Conservation (phyloP, 1,284 basidiomycete species). For the Hypsizygus ulmarius region DNA sequence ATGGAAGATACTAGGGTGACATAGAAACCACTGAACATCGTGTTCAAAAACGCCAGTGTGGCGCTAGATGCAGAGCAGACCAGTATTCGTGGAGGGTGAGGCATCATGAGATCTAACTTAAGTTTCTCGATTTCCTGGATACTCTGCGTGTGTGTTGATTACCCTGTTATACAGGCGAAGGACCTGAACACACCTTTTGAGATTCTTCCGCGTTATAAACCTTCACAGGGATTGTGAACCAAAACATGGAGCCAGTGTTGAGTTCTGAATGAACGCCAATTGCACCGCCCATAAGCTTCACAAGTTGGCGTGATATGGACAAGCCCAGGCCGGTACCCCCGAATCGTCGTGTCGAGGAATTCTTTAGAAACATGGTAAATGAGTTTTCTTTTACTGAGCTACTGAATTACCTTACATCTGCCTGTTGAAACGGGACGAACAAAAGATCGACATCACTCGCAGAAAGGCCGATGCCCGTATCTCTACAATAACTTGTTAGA, state of each 20-base stretch:
- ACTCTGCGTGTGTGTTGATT: slow-evolving; percentile 26
- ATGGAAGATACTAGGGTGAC: slow-evolving; percentile 43
- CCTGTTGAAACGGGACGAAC: slow-evolving; percentile 72
- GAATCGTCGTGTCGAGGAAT: slow-evolving; percentile 68
- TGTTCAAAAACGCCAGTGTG: slow-evolving; percentile 52
- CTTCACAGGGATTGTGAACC: slow-evolving; percentile 68
- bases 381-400: neutral
- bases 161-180: neutral
- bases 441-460: slow-evolving; percentile 60
- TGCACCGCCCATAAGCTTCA: slow-evolving; percentile 69
- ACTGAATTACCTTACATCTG: slow-evolving; percentile 40
- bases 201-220: slow-evolving; percentile 55
- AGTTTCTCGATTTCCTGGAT: slow-evolving; percentile 44
- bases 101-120: slow-evolving; percentile 41
- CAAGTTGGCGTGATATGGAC: slow-evolving; percentile 68
- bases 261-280: slow-evolving; percentile 67
- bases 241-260: slow-evolving; percentile 62
- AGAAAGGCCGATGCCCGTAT: slow-evolving; percentile 68
- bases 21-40: slow-evolving; percentile 55
- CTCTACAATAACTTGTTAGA: slow-evolving; percentile 34
- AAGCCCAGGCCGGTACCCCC: slow-evolving; percentile 71
- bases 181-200: slow-evolving; percentile 35
- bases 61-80: slow-evolving; percentile 57
- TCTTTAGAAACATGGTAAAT: slow-evolving; percentile 28
- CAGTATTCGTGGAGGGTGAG: slow-evolving; percentile 48